phyloP scores from a whole-genome alignment of 225 moss, liverwort and hornwort species.

The Polytrichum commune region DNA sequence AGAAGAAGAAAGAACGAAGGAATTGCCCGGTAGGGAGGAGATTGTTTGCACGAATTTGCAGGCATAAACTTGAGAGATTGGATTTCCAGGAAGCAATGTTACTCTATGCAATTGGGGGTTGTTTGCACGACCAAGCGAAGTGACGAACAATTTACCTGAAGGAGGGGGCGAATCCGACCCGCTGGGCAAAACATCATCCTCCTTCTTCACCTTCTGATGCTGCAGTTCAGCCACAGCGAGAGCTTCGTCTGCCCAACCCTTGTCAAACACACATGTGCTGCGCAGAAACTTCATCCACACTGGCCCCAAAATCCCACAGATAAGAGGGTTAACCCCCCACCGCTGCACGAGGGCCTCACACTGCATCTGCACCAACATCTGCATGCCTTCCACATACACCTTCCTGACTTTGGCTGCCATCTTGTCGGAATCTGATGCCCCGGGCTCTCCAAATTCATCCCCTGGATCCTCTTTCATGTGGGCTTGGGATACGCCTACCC shows the following conservation, averaged over 20 bases:
- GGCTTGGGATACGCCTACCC: not conserved
- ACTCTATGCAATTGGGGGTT: no score
- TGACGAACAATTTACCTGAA: not conserved
- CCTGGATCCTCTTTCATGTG: constrained; percentile 9
- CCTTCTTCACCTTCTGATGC: constrained; percentile 37
- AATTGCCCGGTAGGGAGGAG: no score
- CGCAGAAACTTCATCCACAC: constrained; percentile 85
- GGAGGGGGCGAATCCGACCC: not conserved
- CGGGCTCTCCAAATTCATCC: constrained; percentile 17
- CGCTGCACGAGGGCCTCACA: constrained; percentile 78
- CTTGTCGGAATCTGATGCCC: constrained; percentile 26
- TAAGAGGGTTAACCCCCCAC: constrained; percentile 68
- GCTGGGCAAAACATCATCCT: constrained; percentile 24
- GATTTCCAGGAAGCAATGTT: no score
- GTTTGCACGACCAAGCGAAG: not conserved
- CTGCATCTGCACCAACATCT: constrained; percentile 78
- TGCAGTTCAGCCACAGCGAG: constrained; percentile 73
- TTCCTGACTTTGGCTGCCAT: constrained; percentile 57
- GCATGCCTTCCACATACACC: constrained; percentile 75
- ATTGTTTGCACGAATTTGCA: no score
- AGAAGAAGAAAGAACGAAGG: no score
- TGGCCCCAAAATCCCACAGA: constrained; percentile 83
- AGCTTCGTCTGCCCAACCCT: constrained; percentile 80
- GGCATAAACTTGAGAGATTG: no score
- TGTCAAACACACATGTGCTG: constrained; percentile 72